Base-by-base conservation (phyloP, 345 rosid genomes). In the Populus deltoides region DNA sequence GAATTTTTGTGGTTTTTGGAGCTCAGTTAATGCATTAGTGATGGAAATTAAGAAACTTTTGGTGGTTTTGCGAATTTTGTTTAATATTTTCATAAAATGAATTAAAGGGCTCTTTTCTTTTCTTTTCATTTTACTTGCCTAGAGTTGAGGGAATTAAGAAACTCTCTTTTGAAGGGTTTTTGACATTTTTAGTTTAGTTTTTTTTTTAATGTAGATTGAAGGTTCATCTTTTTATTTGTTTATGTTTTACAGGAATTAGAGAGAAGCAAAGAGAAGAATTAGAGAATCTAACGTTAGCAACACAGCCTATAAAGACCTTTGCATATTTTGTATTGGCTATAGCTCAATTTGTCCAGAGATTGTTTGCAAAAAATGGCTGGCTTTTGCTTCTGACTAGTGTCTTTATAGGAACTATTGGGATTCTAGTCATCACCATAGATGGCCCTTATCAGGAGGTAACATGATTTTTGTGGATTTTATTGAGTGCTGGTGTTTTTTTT, bases 371-470 rank as follows among this genome's bases (percentile, higher is more conserved):
- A 77, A 97, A 93, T 74, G 91, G 91, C 29, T 92, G 90, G 92
- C 84, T 91, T 78, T 68, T 91, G 87, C 24, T 53, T 53, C 91
- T 90, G 69, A 29, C 86, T 74, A 86, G 88, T 70, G 69, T 84
- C 75, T 62, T 83, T 69, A 61, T 88, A 16, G 85, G 70, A 47
- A 86, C 81, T 6, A 18, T 81, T 77, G 86, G 82, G 75, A 72
- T 92, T 83, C 80, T 92, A 65, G 92, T 93, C 71, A 83, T 90
- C 59, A 88, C 94, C n/a, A 75, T 90, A 70, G 99, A 92, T 75
- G 94, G 92, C 35, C 93, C 94, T 84, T 93, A 89, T 86, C 97
- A 90, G 77, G 91, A 92, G 97, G 98, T 93, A 85, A 53, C 59
- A 7, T 20, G 10, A 7, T 17, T 68, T 24, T 36, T 55, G 55